These are phyloP conservation scores for Sclerotinia glacialis DNA, from an alignment of 2,329 filamentous ascomycete species.

Conservation along the genomic window DNA sequence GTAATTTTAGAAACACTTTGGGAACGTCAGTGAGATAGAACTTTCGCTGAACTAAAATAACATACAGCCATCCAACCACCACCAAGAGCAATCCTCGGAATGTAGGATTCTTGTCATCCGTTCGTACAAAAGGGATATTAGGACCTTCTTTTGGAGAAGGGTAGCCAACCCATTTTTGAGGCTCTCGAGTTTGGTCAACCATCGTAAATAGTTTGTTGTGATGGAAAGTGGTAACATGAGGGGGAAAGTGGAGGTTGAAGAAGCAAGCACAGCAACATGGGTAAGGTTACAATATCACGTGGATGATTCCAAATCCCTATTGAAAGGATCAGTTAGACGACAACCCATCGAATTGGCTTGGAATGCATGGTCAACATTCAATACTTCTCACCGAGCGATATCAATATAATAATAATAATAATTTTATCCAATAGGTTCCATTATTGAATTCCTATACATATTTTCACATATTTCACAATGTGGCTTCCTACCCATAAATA, in stretches of 20 bases:
- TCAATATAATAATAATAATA: not conserved
- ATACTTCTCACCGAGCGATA: not conserved
- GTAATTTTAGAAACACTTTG: slow-evolving; percentile 55
- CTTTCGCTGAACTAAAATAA: slow-evolving; percentile 20
- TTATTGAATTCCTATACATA: not conserved
- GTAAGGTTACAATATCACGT: not conserved
- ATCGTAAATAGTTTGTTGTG: not conserved
- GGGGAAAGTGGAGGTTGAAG: slow-evolving; percentile 6
- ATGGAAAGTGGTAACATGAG: not conserved
- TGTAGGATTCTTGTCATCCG: slow-evolving; percentile 64
- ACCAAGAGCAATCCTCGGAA: slow-evolving; percentile 64
- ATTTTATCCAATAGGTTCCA: not conserved
- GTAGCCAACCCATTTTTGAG: slow-evolving; percentile 28
- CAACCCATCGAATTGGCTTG: not conserved
- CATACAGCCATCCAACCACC: slow-evolving; percentile 60
- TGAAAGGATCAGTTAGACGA: not conserved
- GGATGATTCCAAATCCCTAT: not conserved
- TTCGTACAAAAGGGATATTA: slow-evolving; percentile 45
- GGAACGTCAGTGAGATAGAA: not conserved
- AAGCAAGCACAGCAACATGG: not conserved
- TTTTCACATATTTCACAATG: not conserved
- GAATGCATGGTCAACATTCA: not conserved
- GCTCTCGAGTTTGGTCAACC: not conserved
- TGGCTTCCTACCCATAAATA: not conserved
- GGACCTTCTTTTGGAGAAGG: slow-evolving; percentile 34